Conservation (phyloP, 1,284 basidiomycete species). For the Ustilago xerochloae region DNA sequence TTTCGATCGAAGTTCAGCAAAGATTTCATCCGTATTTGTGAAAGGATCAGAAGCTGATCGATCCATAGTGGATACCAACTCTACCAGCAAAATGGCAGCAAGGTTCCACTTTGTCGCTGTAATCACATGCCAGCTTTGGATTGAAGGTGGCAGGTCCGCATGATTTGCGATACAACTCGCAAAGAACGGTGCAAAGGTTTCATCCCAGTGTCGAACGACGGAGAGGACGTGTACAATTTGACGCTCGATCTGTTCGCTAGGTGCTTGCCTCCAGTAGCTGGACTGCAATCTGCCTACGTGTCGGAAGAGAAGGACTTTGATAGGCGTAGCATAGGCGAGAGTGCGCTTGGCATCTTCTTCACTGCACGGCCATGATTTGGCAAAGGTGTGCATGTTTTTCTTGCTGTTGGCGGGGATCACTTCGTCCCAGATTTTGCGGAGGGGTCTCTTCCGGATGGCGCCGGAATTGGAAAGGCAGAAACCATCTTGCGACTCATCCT, state of each 20-base stretch:
- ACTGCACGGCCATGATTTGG: slow-evolving; percentile 30
- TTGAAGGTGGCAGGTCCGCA: slow-evolving; percentile 22
- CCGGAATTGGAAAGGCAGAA: slow-evolving; percentile 1
- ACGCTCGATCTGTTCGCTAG: slow-evolving; percentile 28
- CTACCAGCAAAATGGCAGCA: slow-evolving; percentile 34
- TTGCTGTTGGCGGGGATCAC: slow-evolving; percentile 36
- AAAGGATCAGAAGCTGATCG: slow-evolving; percentile 23
- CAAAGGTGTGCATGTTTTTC: slow-evolving; percentile 24
- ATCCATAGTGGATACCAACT: slow-evolving; percentile 36
- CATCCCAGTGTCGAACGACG: slow-evolving; percentile 36
- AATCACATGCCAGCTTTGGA: slow-evolving; percentile 40
- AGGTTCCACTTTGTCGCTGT: slow-evolving; percentile 40
- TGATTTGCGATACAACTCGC: slow-evolving; percentile 30
- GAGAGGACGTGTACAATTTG: slow-evolving; percentile 36
- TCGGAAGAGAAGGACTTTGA: slow-evolving; percentile 46
- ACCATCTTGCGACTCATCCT: not conserved
- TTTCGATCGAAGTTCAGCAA: slow-evolving; percentile 18
- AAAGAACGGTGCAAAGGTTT: slow-evolving; percentile 36
- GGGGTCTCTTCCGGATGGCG: not conserved
- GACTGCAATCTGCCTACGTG: slow-evolving; percentile 41
- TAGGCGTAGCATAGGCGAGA: slow-evolving; percentile 31
- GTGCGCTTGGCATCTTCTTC: slow-evolving; percentile 34
- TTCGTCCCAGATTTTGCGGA: slow-evolving; percentile 47
- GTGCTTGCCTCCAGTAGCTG: slow-evolving; percentile 36
- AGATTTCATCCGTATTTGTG: slow-evolving; percentile 21